These are phyloP conservation scores for Trametes sp. DNA, from an alignment of 1,284 basidiomycete species.

Conservation along the genomic window DNA sequence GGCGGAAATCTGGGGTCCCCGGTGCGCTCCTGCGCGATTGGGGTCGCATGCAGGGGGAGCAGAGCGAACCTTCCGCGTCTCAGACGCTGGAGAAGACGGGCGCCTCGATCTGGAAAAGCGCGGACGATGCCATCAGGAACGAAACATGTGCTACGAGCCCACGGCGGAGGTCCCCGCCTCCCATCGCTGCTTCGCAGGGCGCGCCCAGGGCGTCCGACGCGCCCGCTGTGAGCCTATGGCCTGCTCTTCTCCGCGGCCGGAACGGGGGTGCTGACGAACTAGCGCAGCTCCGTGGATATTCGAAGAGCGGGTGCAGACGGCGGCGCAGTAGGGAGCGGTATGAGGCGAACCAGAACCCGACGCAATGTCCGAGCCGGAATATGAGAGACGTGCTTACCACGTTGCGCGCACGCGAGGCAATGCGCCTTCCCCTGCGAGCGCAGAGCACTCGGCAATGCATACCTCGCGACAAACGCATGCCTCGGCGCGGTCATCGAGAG, in stretches of 20 bases:
- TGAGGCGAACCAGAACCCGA: background rate
- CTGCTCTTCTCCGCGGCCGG: conserved; percentile 10
- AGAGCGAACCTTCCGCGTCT: background rate
- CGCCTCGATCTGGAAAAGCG: conserved; percentile 15
- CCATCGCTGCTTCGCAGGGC: background rate
- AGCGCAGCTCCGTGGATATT: background rate
- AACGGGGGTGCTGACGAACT: conserved; percentile 7
- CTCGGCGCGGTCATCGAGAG: conserved; percentile 1
- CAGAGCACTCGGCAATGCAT: conserved; percentile 5
- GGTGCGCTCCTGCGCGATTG: conserved; percentile 25
- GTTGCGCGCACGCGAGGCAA: conserved; percentile 16
- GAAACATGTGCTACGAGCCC: conserved; percentile 25
- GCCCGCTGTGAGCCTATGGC: background rate
- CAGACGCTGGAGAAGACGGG: conserved; percentile 2
- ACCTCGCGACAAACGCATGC: conserved; percentile 25
- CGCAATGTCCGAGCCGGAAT: background rate
- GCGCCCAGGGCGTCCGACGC: background rate
- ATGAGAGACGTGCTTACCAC: conserved; percentile 13
- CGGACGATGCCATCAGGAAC: conserved; percentile 19
- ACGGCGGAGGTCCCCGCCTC: conserved; percentile 17
- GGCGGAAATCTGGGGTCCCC: conserved; percentile 5
- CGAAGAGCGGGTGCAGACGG: background rate
- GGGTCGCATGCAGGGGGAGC: too few relatives aligned
- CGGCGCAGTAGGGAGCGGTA: background rate
- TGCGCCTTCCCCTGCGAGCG: background rate